These are phyloP conservation scores for Fusarium tjaetaba DNA, from an alignment of 2,329 filamentous ascomycete genomes.

Conservation along the genomic window DNA sequence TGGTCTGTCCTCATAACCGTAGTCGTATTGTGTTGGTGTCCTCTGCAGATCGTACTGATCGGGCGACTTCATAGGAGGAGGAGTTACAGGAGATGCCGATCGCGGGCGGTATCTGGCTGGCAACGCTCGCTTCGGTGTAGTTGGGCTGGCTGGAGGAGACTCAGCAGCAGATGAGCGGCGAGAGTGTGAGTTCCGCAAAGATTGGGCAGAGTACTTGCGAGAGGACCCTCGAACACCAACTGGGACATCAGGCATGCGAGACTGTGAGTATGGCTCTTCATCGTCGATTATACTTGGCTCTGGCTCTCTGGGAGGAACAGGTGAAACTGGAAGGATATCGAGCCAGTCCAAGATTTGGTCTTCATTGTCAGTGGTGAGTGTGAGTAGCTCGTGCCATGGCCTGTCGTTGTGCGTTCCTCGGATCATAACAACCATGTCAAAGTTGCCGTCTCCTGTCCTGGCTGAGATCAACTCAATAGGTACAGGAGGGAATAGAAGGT, in stretches of 20 bases:
- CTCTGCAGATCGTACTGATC: constrained; percentile 43
- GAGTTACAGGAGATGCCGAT: constrained; percentile 37
- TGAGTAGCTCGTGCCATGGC: constrained; percentile 87
- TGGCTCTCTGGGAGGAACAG: constrained; percentile 57
- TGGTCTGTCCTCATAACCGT: constrained; percentile 43
- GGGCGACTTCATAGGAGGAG: constrained; percentile 39
- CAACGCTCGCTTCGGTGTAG: constrained; percentile 46
- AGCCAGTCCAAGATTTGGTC: constrained; percentile 88
- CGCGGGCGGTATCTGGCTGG: constrained; percentile 43
- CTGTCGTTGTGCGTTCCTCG: constrained; percentile 72
- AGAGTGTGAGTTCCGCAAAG: constrained; percentile 37
- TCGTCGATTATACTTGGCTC: constrained; percentile 49
- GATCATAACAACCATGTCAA: constrained; percentile 87
- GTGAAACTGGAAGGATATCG: constrained; percentile 72
- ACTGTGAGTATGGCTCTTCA: constrained; percentile 36
- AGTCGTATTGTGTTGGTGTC: constrained; percentile 51
- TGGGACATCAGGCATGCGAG: constrained; percentile 44
- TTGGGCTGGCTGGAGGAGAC: constrained; percentile 44
- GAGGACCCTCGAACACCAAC: constrained; percentile 45
- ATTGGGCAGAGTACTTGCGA: constrained; percentile 38
- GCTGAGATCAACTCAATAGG: constrained; percentile 78
- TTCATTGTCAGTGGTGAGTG: constrained; percentile 79
- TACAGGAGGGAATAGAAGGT: constrained; percentile 94
- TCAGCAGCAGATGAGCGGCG: constrained; percentile 32
- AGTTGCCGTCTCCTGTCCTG: constrained; percentile 74